Conservation (phyloP, 225 moss, liverwort and hornwort genomes). For the Polytrichum formosum region DNA sequence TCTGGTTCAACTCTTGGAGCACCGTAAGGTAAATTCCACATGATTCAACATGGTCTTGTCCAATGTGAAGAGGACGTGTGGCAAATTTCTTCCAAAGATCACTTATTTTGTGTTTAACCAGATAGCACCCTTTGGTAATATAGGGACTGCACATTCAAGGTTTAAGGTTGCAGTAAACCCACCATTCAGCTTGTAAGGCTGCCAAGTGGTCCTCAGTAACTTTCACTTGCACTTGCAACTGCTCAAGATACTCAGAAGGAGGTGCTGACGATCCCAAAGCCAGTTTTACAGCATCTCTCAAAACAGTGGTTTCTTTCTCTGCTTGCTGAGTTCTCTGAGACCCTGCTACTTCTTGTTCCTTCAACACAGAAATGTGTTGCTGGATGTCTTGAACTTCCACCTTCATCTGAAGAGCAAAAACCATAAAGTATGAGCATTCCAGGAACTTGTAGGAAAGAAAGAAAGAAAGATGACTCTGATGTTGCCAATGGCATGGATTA, state of each 20-base stretch:
- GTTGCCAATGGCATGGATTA: no score
- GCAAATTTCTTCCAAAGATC: no score
- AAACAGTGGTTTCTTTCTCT: conserved; percentile 22
- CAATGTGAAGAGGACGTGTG: no score
- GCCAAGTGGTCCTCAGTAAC: conserved; percentile 45
- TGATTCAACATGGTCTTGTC: no score
- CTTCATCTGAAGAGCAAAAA: conserved; percentile 28
- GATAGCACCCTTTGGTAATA: no score
- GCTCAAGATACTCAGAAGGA: conserved; percentile 18
- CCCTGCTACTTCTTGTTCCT: conserved; percentile 25
- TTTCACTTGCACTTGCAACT: conserved; percentile 22
- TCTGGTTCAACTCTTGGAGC: no score
- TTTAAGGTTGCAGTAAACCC: no score
- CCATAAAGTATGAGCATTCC: background rate
- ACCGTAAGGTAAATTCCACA: no score
- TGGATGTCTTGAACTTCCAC: conserved; percentile 37
- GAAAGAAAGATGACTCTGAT: background rate
- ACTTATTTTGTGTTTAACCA: no score
- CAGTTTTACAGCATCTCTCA: conserved; percentile 34
- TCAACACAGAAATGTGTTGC: conserved; percentile 16
- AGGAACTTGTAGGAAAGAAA: background rate
- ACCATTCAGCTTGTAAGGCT: conserved; percentile 48
- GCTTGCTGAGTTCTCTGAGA: conserved; percentile 14
- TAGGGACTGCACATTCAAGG: no score
- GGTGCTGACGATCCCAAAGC: conserved; percentile 25